These are phyloP conservation scores for Verbena officinalis DNA, from an alignment of 257 asterid species.

Conservation along the genomic window DNA sequence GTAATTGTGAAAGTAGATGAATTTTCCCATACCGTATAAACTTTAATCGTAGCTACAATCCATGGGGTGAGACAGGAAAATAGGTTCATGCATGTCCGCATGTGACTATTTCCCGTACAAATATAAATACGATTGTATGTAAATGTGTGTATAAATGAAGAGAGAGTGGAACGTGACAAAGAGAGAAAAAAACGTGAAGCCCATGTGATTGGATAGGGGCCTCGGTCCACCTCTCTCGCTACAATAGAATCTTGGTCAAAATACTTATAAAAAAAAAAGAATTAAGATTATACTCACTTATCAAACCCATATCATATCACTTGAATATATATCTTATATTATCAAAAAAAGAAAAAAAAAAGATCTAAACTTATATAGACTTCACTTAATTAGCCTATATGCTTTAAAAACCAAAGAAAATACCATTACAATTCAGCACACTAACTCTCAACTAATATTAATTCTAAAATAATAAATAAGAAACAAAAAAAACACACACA, in stretches of 20 bases:
- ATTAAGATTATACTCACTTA: slow-evolving; percentile 24
- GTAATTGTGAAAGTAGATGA: not conserved
- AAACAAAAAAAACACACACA: slow-evolving; percentile 41
- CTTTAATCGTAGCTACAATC: slow-evolving; percentile 3
- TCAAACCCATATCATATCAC: not conserved
- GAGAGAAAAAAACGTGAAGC: slow-evolving; percentile 50
- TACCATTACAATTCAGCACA: slow-evolving; percentile 56
- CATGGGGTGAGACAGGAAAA: slow-evolving; percentile 7
- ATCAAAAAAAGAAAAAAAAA: slow-evolving; percentile 5
- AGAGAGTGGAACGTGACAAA: slow-evolving; percentile 42
- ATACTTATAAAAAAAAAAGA: slow-evolving; percentile 20
- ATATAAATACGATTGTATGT: not conserved
- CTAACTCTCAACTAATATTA: slow-evolving; percentile 47
- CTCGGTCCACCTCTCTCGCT: slow-evolving; percentile 48
- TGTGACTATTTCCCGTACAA: slow-evolving; percentile 10
- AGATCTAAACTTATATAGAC: slow-evolving; percentile 30
- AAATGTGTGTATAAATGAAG: not conserved
- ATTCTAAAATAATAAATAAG: slow-evolving; percentile 10
- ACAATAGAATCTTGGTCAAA: slow-evolving; percentile 41
- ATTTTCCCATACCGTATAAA: not conserved
- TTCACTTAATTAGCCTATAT: slow-evolving; percentile 47
- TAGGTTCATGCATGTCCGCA: slow-evolving; percentile 32
- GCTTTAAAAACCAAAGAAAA: slow-evolving; percentile 49
- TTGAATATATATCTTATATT: slow-evolving; percentile 19
- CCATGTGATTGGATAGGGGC: slow-evolving; percentile 69